Percentiles rank a stretch among this genome's conserved stretches.
These are phyloP conservation scores for Geoglossum glabrum DNA, from an alignment of 495 filamentous ascomycete genomes.

Conservation along the genomic window DNA sequence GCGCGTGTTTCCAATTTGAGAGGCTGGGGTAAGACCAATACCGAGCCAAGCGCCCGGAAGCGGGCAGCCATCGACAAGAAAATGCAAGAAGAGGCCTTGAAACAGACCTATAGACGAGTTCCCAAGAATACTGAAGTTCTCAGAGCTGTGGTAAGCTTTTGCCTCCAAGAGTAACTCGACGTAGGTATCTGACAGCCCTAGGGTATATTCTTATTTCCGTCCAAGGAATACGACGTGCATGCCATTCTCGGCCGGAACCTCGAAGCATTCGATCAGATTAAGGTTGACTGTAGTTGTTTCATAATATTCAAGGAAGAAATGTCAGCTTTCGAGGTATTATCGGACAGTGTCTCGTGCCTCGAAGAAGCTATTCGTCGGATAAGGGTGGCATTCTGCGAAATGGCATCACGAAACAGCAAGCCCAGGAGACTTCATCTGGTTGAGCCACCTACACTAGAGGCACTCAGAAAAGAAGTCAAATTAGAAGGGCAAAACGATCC, in stretches of 20 bases:
- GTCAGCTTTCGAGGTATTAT: slow-evolving; percentile 17
- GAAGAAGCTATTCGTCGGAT: slow-evolving; percentile 20
- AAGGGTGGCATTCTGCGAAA: slow-evolving; percentile 17
- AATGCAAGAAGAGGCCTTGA: slow-evolving; percentile 9
- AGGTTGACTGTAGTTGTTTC: slow-evolving; percentile 16
- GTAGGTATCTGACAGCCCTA: slow-evolving; percentile 10
- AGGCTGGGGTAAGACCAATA: neutral
- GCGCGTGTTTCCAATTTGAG: neutral
- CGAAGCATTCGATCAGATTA: slow-evolving; percentile 27
- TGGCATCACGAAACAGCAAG: slow-evolving; percentile 16
- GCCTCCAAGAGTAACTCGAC: neutral
- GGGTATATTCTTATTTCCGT: slow-evolving; percentile 27
- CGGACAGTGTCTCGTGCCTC: slow-evolving; percentile 9
- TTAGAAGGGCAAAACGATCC: neutral
- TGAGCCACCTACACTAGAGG: slow-evolving; percentile 15
- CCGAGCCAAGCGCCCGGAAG: slow-evolving; percentile 6
- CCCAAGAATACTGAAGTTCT: slow-evolving; percentile 15
- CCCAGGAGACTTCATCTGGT: slow-evolving; percentile 22
- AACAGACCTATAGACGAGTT: slow-evolving; percentile 15
- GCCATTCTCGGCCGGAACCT: slow-evolving; percentile 25
- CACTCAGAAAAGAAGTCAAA: slow-evolving; percentile 2
- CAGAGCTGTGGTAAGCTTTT: neutral
- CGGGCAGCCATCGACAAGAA: slow-evolving; percentile 10
- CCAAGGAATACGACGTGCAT: slow-evolving; percentile 18
- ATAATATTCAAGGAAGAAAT: slow-evolving; percentile 18